phyloP scores from a whole-genome alignment of 1,284 basidiomycete genomes.

The Leccinum pachyderme region DNA sequence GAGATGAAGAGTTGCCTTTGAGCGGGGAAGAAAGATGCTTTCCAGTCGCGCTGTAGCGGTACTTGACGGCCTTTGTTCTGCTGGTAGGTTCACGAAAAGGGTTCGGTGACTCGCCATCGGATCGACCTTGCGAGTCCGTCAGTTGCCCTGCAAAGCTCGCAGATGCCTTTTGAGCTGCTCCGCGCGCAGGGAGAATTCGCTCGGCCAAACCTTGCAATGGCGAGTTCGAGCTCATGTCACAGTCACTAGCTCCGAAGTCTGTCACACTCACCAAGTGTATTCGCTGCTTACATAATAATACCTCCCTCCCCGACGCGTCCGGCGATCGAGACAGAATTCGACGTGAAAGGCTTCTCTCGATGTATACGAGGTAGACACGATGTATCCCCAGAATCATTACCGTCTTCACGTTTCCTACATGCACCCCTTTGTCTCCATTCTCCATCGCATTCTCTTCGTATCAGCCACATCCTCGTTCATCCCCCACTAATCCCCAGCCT shows the following conservation, averaged over 20 bases:
- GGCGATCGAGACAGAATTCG: neutral
- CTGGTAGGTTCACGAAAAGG: constrained; percentile 26
- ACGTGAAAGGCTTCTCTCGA: neutral
- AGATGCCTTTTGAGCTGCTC: constrained; percentile 25
- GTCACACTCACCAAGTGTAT: constrained; percentile 20
- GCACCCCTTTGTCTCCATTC: constrained; percentile 19
- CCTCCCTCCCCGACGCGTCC: neutral
- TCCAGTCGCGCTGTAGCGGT: constrained; percentile 32
- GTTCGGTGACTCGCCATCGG: constrained; percentile 20
- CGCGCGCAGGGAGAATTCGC: constrained; percentile 22
- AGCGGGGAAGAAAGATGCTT: constrained; percentile 34
- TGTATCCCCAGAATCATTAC: constrained; percentile 17
- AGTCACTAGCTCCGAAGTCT: neutral
- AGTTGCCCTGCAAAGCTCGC: constrained; percentile 29
- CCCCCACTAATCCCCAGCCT: constrained; percentile 19
- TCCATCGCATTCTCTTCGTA: constrained; percentile 14
- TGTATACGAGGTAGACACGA: constrained; percentile 3
- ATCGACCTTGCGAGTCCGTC: constrained; percentile 22
- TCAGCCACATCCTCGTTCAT: constrained; percentile 6
- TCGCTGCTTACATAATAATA: constrained; percentile 20
- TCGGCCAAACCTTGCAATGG: constrained; percentile 12
- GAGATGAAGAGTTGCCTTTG: constrained; percentile 33
- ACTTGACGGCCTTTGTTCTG: constrained; percentile 31
- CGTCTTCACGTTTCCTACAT: constrained; percentile 22
- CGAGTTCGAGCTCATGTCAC: constrained; percentile 2